These are phyloP conservation scores for Pichia cactophila DNA, from an alignment of 1,139 yeast species.

Conservation along the genomic window DNA sequence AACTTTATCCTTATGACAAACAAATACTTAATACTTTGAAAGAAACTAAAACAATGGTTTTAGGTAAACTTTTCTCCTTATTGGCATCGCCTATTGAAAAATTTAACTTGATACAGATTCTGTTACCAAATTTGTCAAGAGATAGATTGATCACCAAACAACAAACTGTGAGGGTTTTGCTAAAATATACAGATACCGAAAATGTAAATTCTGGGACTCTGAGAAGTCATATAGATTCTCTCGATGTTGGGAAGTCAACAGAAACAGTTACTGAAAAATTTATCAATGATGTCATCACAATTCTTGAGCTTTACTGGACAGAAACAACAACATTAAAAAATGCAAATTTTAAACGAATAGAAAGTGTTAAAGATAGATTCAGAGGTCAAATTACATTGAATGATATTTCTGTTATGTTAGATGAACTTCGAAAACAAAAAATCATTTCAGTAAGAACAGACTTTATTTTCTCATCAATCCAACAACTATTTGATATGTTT, in stretches of 20 bases:
- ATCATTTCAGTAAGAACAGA: not conserved
- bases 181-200: constrained; percentile 6
- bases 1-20: not conserved
- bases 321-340: constrained; percentile 6
- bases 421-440: not conserved
- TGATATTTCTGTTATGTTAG: constrained; percentile 2
- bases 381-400: constrained; percentile 7
- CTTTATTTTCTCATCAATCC: not conserved
- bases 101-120: constrained; percentile 1
- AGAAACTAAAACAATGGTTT: not conserved
- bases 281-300: not conserved
- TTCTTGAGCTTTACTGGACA: constrained; percentile 5
- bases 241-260: constrained; percentile 7
- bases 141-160: constrained; percentile 6
- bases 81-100: constrained; percentile 8
- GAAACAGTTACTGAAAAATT: constrained; percentile 4
- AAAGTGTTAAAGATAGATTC: not conserved
- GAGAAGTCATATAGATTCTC: constrained; percentile 4
- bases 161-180: constrained; percentile 2
- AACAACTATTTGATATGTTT: constrained; percentile 6
- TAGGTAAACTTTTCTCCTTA: not conserved
- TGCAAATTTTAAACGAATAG: constrained; percentile 1
- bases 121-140: constrained; percentile 6
- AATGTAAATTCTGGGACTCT: constrained; percentile 5
- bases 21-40: not conserved